Evolutionary conservation across 805 yeast genomes (phyloP), one percentile per base, ranked within the genome.

Genomic region (Tetrapisispora phaffii): DNA sequence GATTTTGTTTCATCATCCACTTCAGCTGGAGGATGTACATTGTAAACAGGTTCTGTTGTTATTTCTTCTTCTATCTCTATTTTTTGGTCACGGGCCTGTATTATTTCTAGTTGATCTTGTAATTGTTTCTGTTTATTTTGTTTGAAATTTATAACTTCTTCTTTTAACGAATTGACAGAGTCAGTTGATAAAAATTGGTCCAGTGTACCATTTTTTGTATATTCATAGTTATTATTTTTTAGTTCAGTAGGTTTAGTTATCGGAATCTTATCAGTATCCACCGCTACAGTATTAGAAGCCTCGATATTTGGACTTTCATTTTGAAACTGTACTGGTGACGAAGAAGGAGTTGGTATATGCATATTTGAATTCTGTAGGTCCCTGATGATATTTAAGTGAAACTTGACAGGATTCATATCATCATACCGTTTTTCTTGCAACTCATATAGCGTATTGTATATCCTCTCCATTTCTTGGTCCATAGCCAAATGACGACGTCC

Each of bases 381-480:
- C 46, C 60, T 61, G 17, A 63, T 62, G 19, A 62, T 59, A 22
- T 59, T 55, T 34, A 63, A 47, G 47, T 62, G 66, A 37, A 61
- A 62, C 36, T 60, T 60, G 12, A 62, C 52, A 31, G 60, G 63
- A 39, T 56, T 62, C 20, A 60, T 53, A 33, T 58, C 63, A 3
- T 66, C 59, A 36, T 62, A 59, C 20, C 53, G 52, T 21, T 54
- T 56, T 47, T 67, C 72, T 34, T 73, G 69, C 42, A 69, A 76
- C 33, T 75, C 79, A 50, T 79, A 80, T 55, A 81, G 79, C 16
- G 78, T 76, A 49, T 82, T 82, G 58, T 84, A 86, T 7, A 85
- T 74, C 45, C 75, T 75, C 54, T 80, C 87, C 55, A 88, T 71
- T 59, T 85, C 95, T 52, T 77, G 79, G 57, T 84, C 93, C 50